Evolutionary conservation across 78 protist genomes (phyloP), one percentile per base, ranked within the genome.

Genomic region (Trichosphaerium sp.): DNA sequence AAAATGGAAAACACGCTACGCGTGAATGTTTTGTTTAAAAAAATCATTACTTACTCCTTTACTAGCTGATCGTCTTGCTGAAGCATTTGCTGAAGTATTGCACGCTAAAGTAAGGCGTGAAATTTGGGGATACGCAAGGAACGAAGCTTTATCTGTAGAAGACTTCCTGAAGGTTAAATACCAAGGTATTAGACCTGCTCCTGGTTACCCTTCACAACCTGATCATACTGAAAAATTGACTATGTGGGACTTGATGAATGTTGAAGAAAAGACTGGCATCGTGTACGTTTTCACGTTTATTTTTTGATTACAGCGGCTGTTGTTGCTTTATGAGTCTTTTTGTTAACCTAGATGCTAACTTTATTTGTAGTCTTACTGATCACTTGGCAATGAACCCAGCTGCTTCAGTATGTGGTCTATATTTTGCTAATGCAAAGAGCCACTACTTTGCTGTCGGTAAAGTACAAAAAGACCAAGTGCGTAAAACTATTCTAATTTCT

Each of bases 181-280:
- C 35, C 70, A 70, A 42, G 99, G 99, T 58, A 95, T 97, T 68
- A 80, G 99, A 3, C 99, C 98, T 0, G 99, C 99, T 0, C 97
- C 96, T 1, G 99, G 99, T 32, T 96, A 95, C 64, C 99, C 99
- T 4, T 70, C 87, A 15, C 97, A 92, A 83, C 99, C 99, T 3
- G 99, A 97, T 84, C 99, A 95, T 83, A 90, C 91, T n/a, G 98
- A 94, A 72, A 94, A 94, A 88, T 18, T 10, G 25, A 63, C 85
- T 6, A 79, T 92, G 82, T 94, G 93, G 96, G 4, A n/a, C 38
- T 65, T 91, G 14, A 57, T 89, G 58, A 44, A 49, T 32, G 78
- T 65, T 14, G 28, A 29, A n/a, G 67, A 69, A 18, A 58, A 61
- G 5, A 60, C 83, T 1, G 69, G 34, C 3, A 67, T 72, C 32